Percentiles rank a stretch among this genome's conserved stretches.
Conservation (phyloP, 2,329 filamentous ascomycete genomes). For the Aureobasidium melanogenum region DNA sequence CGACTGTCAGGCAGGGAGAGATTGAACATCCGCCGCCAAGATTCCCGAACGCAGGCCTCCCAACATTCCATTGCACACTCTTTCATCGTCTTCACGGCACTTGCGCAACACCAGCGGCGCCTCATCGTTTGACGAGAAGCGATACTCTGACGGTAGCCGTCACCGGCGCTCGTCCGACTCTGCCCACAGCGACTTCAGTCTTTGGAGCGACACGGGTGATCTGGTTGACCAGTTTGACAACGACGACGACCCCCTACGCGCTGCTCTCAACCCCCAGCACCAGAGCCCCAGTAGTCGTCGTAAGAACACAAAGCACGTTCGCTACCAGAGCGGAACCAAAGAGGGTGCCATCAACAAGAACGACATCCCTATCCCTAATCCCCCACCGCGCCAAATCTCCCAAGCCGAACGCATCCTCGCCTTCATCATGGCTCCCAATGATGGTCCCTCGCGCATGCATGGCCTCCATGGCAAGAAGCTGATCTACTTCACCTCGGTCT, state of each 20-base stretch:
- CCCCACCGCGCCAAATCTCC: slow-evolving; percentile 54
- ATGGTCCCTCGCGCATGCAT: slow-evolving; percentile 62
- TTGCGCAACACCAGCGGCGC: slow-evolving; percentile 28
- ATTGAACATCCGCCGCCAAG: slow-evolving; percentile 50
- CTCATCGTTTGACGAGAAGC: slow-evolving; percentile 37
- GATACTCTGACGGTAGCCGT: slow-evolving; percentile 39
- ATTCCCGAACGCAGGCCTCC: slow-evolving; percentile 73
- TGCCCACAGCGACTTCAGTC: slow-evolving; percentile 60
- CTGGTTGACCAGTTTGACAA: slow-evolving; percentile 83
- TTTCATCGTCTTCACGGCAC: slow-evolving; percentile 41
- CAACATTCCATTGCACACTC: slow-evolving; percentile 78
- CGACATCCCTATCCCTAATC: slow-evolving; percentile 72
- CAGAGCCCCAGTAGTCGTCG: slow-evolving; percentile 18
- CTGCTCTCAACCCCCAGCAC: slow-evolving; percentile 27
- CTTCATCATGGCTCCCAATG: slow-evolving; percentile 74
- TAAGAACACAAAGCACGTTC: slow-evolving; percentile 48
- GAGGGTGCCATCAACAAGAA: slow-evolving; percentile 37
- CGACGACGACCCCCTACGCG: slow-evolving; percentile 70
- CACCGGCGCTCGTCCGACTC: slow-evolving; percentile 48
- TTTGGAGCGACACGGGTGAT: slow-evolving; percentile 93
- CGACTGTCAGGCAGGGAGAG: slow-evolving; percentile 2
- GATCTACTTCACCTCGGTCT: slow-evolving; percentile 90
- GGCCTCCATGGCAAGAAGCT: slow-evolving; percentile 93
- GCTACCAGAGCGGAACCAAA: slow-evolving; percentile 46
- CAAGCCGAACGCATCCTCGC: slow-evolving; percentile 64